Base-by-base conservation (phyloP, 1,139 yeast genomes). In the Yamadazyma kanchanaburiensis region DNA sequence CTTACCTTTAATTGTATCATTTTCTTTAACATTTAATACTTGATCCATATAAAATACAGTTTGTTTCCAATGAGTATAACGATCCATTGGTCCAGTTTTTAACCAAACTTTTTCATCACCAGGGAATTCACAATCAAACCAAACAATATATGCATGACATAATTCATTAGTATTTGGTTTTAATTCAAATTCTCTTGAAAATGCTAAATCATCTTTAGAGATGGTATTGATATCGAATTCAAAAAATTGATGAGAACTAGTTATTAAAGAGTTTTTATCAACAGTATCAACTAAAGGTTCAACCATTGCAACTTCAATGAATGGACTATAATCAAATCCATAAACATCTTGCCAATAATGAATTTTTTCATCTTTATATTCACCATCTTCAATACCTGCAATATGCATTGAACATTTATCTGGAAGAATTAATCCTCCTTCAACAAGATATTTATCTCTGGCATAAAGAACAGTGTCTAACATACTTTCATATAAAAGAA, bases 201-300 rank as follows among this genome's bases (percentile, higher is more conserved):
- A 91, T 2, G 88, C 80, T 38, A 91, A 74, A 28, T 88, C 91
- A 46, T 81, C 89, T 42, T 87, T 73, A 30, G 74, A 83, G 32
- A 89, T 94, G 1, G 94, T 89, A 61, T 88, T 87, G 45, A 94
- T 75, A 60, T 91, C 97, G 46, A 91, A 79, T 45, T 83, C 89
- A 44, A 84, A 75, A 45, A 94, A 65, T 49, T 81, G 71, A 43
- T 71, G 67, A 24, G 86, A 74, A 21, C 81, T 73, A 26, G 96
- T 86, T 35, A 89, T 83, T 42, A 76, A 66, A n/a, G 88, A 65
- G 39, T 72, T 70, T 55, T 83, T 75, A 43, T 91, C 89, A 37
- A 94, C 97, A 15, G 83, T 83, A 54, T 91, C 98, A 28, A 91
- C 97, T 46, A 91, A 72, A 18, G 98, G 98, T 58, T 94, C 98